phyloP scores from a whole-genome alignment of 768 basidiomycete genomes.

The Suillus tomentosus region DNA sequence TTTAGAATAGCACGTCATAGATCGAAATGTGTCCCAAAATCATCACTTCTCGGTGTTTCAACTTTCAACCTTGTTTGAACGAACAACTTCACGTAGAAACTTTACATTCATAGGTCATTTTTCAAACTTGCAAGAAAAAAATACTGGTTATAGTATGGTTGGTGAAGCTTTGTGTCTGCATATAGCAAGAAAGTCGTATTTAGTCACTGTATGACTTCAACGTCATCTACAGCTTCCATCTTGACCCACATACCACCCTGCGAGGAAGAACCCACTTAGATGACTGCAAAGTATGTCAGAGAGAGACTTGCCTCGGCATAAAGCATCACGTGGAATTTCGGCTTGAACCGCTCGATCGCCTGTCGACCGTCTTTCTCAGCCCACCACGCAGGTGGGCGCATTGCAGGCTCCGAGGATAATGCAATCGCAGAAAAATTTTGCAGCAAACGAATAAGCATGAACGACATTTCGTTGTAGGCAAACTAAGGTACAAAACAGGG shows the following conservation, averaged over 20 bases:
- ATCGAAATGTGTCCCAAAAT: no score
- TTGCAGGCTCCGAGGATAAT: constrained; percentile 26
- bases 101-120: no score
- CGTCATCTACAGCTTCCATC: constrained; percentile 35
- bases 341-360: constrained; percentile 27
- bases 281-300: neutral
- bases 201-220: constrained; percentile 25
- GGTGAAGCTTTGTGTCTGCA: no score
- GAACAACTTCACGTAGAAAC: no score
- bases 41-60: no score
- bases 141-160: no score
- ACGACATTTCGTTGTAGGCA: constrained; percentile 34
- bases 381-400: constrained; percentile 30
- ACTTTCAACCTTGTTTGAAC: no score
- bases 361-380: constrained; percentile 25
- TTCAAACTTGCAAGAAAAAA: no score
- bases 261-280: neutral
- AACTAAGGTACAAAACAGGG: constrained; percentile 28
- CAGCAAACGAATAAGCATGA: constrained; percentile 31
- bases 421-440: constrained; percentile 28
- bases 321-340: constrained; percentile 30
- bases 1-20: no score
- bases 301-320: constrained; percentile 38
- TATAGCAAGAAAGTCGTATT: neutral
- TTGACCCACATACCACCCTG: constrained; percentile 50